These are phyloP conservation scores for Geotrichum reessii DNA, from an alignment of 1,139 yeast genomes.

Conservation along the genomic window DNA sequence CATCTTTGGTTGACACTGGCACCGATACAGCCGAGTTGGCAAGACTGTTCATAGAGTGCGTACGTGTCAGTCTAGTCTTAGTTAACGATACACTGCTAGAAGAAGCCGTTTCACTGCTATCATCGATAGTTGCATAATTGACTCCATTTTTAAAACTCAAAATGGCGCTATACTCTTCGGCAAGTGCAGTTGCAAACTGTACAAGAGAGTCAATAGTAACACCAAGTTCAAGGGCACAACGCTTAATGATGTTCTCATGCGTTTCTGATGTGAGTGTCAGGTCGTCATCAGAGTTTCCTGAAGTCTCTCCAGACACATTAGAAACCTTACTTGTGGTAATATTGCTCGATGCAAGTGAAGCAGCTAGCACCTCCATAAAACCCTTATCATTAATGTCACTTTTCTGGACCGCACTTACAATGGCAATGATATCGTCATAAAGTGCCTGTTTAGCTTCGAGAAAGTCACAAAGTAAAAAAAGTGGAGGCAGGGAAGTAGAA, in stretches of 20 bases:
- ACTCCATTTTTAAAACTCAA: conserved; percentile 7
- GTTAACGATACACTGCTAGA: neutral
- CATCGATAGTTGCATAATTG: neutral
- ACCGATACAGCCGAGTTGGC: conserved; percentile 13
- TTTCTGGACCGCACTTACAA: conserved; percentile 65
- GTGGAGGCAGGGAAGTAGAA: conserved; percentile 34
- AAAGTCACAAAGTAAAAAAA: conserved; percentile 67
- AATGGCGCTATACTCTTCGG: conserved; percentile 18
- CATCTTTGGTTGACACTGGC: conserved; percentile 23
- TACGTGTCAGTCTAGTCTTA: conserved; percentile 3
- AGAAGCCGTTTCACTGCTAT: neutral
- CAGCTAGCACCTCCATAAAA: conserved; percentile 25
- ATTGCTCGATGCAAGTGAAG: conserved; percentile 21
- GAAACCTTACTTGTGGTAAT: neutral
- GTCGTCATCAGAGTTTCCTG: neutral
- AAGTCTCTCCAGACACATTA: neutral
- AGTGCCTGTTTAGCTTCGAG: conserved; percentile 68
- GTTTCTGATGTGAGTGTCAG: neutral
- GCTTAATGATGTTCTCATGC: conserved; percentile 15
- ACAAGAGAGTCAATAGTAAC: conserved; percentile 19
- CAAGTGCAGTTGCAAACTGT: conserved; percentile 14
- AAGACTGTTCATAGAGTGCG: conserved; percentile 10
- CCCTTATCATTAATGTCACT: conserved; percentile 63
- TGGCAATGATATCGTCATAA: conserved; percentile 56
- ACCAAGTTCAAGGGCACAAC: conserved; percentile 17